phyloP scores from a whole-genome alignment of 2,329 filamentous ascomycete genomes.

The Trichoderma sp. region DNA sequence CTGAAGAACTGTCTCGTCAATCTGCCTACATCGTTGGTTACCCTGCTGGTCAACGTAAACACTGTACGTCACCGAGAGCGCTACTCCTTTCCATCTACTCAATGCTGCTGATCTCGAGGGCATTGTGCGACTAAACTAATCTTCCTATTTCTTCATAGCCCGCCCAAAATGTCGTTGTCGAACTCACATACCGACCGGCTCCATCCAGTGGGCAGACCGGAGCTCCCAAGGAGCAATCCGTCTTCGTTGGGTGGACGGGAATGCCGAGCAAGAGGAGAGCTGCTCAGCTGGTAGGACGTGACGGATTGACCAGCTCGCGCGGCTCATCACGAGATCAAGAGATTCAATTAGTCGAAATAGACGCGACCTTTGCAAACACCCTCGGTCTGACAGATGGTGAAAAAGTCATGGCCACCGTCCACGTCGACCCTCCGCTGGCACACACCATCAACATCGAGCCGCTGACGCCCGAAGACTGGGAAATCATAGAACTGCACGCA shows the following conservation, averaged over 20 bases:
- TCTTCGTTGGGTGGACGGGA: constrained; percentile 94
- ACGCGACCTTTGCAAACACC: constrained; percentile 75
- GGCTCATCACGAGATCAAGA: constrained; percentile 70
- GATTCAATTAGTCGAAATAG: constrained; percentile 75
- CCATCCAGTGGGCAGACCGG: constrained; percentile 45
- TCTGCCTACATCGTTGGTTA: constrained; percentile 78
- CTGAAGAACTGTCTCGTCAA: constrained; percentile 96
- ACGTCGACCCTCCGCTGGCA: constrained; percentile 84
- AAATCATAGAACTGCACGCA: constrained; percentile 96
- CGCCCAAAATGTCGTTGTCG: constrained; percentile 93
- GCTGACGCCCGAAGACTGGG: constrained; percentile 93
- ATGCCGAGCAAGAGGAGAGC: constrained; percentile 90
- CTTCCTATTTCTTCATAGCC: constrained; percentile 51
- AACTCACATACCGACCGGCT: constrained; percentile 68
- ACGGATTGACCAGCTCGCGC: constrained; percentile 63
- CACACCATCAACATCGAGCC: constrained; percentile 98
- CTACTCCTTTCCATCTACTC: not conserved
- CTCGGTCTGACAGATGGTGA: constrained; percentile 78
- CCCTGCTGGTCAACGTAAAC: constrained; percentile 82
- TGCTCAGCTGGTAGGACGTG: constrained; percentile 68
- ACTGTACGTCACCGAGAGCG: constrained; percentile 59
- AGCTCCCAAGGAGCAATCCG: constrained; percentile 58
- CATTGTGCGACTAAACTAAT: not conserved
- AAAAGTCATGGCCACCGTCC: constrained; percentile 69
- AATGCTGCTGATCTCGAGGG: not conserved